Base-by-base conservation (phyloP, 495 filamentous ascomycete genomes). In the Penicillium macrosclerotiorum region DNA sequence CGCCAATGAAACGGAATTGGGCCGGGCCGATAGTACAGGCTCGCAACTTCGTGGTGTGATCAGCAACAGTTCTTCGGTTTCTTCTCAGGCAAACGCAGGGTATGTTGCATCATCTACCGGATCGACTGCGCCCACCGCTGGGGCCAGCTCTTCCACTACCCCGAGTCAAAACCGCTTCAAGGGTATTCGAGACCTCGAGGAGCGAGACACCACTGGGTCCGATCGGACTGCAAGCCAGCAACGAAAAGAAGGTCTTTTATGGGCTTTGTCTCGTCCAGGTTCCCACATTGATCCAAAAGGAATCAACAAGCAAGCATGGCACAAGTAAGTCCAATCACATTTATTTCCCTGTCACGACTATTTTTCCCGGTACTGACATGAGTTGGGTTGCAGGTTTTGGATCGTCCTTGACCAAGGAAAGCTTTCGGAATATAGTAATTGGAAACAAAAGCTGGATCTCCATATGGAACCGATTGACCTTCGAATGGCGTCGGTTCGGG, bases 401-500 rank as follows among this genome's bases (percentile, higher is more conserved):
- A 92, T 99, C 51, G 94, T 97, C 2, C 77, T 97, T 12, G 93
- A 97, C 60, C 90, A 93, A 67, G 93, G 93, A 3, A 94, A 91
- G 63, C 72, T 99, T 22, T 95, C 93, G 1, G 93, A 99, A 58
- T 97, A 99, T 65, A 94, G 90, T 59, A 97, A 99, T 65, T 99
- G 93, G 93, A 99, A 99, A 68, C 88, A 97, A 61, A 88, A 84
- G 65, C 78, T 97, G 35, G 94, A 96, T 64, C 74, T 96, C 25
- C 93, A 99, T 62, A 97, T 95, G 83, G 93, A 99, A 6, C 93
- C 93, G 3, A 99, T 99, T 49, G 94, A 99, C 64, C 74, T 99
- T 30, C 86, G 91, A 20, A 90, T 97, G 79, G 93, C 94, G 14
- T 97, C 94, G 4, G 94, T 99, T 8, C 83, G 93, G 24, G 92